Evolutionary conservation across 1,284 basidiomycete species (phyloP).

Genomic region (Leccinum pachyderme): DNA sequence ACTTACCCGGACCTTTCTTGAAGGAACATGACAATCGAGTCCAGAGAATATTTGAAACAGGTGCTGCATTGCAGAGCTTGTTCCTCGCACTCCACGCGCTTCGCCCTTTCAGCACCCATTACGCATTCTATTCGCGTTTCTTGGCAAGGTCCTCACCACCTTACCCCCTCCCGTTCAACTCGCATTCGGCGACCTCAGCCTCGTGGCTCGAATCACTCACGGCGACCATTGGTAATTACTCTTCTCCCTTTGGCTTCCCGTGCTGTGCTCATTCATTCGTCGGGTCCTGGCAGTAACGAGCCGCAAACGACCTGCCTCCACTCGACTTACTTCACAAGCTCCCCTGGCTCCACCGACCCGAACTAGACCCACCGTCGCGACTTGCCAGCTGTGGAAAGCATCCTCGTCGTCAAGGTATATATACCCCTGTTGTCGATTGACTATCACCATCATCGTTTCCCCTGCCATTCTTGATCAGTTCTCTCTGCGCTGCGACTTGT

Average conservation of each 20-base stretch:
- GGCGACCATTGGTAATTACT: not conserved
- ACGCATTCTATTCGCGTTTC: conserved; percentile 11
- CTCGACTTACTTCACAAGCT: not conserved
- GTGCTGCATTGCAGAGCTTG: not conserved
- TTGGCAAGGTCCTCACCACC: not conserved
- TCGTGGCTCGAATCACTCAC: conserved; percentile 11
- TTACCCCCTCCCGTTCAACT: not conserved
- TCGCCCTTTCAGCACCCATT: conserved; percentile 1
- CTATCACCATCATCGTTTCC: not conserved
- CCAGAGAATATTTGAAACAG: conserved; percentile 8
- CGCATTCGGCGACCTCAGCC: conserved; percentile 6
- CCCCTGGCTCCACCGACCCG: not conserved
- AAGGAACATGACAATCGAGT: conserved; percentile 8
- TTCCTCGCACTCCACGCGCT: conserved; percentile 5
- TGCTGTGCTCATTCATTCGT: conserved; percentile 7
- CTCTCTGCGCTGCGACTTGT: not conserved
- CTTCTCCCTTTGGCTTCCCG: conserved; percentile 6
- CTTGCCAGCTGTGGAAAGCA: not conserved
- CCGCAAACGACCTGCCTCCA: conserved; percentile 4
- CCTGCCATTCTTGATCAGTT: not conserved
- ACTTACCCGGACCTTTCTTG: conserved; percentile 4
- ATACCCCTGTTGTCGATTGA: not conserved
- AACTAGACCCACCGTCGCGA: not conserved
- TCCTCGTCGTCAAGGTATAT: conserved; percentile 17
- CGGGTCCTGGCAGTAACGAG: conserved; percentile 6